Evolutionary conservation across 2,329 filamentous ascomycete genomes (phyloP).

Genomic region (Uncinocarpus reesii): DNA sequence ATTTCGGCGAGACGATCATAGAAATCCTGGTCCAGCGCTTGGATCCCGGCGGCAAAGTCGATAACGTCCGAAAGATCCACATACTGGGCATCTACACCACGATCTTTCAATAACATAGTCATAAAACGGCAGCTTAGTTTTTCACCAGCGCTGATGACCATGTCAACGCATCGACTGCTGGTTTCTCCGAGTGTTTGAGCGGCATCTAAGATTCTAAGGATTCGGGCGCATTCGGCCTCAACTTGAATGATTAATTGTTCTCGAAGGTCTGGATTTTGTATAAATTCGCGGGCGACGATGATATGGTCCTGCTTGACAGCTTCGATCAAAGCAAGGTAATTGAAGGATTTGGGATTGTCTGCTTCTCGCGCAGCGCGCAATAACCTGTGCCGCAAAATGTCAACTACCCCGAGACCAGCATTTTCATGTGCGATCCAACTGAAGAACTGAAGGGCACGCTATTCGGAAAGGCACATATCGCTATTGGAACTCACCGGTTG

Average conservation of each 20-base stretch:
- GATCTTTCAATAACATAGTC: conserved; percentile 70
- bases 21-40: conserved; percentile 55
- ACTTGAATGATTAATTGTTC: conserved; percentile 55
- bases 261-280: conserved; percentile 49
- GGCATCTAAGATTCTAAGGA: conserved; percentile 62
- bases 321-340: conserved; percentile 65
- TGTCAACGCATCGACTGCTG: conserved; percentile 67
- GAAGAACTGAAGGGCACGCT: neutral
- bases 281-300: conserved; percentile 54
- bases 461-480: neutral
- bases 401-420: neutral
- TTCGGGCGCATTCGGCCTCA: conserved; percentile 65
- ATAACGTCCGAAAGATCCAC: conserved; percentile 79
- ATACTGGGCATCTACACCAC: conserved; percentile 74
- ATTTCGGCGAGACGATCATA: conserved; percentile 55
- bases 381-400: conserved; percentile 23
- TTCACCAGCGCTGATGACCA: conserved; percentile 89
- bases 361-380: conserved; percentile 43
- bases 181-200: conserved; percentile 56
- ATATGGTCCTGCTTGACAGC: conserved; percentile 77
- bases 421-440: neutral
- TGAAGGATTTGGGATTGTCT: conserved; percentile 38
- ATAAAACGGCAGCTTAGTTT: conserved; percentile 91
- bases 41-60: conserved; percentile 48
- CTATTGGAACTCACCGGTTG: conserved; percentile 59